Evolutionary conservation across 495 filamentous ascomycete genomes (phyloP).

Genomic region (Aspergillus sclerotioniger): DNA sequence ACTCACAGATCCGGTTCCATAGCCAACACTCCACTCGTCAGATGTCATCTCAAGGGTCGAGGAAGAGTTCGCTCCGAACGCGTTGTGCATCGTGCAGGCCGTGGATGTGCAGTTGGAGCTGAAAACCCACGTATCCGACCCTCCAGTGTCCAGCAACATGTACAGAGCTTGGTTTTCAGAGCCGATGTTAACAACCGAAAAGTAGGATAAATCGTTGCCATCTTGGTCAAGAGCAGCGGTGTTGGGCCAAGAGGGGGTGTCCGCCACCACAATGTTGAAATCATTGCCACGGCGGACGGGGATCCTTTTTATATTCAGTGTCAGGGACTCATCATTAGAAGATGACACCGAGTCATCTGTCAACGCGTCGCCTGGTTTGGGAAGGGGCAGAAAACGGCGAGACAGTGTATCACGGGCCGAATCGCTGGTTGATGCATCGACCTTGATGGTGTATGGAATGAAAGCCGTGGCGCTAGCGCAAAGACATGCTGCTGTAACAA

Average conservation of each 20-base stretch:
- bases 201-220: conserved; percentile 76
- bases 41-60: conserved; percentile 48
- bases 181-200: conserved; percentile 65
- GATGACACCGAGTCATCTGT: conserved; percentile 18
- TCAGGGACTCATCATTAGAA: conserved; percentile 16
- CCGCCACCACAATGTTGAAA: conserved; percentile 57
- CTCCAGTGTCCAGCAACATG: conserved; percentile 78
- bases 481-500: conserved; percentile 27
- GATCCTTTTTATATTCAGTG: conserved; percentile 32
- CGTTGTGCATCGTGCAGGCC: conserved; percentile 64
- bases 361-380: conserved; percentile 13
- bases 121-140: conserved; percentile 78
- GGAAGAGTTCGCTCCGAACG: conserved; percentile 61
- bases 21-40: conserved; percentile 57
- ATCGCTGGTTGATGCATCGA: conserved; percentile 9
- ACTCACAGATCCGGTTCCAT: conserved; percentile 68
- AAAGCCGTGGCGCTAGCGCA: conserved; percentile 20
- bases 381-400: conserved; percentile 40
- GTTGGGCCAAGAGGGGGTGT: conserved; percentile 50
- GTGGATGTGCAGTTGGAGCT: conserved; percentile 57
- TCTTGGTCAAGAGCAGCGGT: conserved; percentile 70
- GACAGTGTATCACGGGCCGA: conserved; percentile 2
- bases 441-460: conserved; percentile 20
- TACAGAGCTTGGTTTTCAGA: conserved; percentile 60
- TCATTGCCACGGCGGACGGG: conserved; percentile 43